These are phyloP conservation scores for Takashimella koratensis DNA, from an alignment of 1,284 basidiomycete species.

Conservation along the genomic window DNA sequence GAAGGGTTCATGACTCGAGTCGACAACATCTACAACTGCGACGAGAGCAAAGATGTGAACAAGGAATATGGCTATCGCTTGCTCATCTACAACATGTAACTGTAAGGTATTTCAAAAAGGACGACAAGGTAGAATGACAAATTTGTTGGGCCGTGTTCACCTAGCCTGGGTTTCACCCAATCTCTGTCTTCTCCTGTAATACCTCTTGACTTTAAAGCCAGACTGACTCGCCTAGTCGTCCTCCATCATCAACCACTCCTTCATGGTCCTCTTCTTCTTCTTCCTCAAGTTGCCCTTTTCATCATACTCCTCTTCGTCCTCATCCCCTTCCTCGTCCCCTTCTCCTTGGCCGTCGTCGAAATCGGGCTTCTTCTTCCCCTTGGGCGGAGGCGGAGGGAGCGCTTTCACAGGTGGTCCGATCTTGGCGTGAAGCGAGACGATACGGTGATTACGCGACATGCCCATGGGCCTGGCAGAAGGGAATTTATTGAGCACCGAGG, in stretches of 20 bases:
- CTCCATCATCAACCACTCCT: slow-evolving; percentile 47
- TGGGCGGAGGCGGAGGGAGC: slow-evolving; percentile 44
- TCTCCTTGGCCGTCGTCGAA: slow-evolving; percentile 4
- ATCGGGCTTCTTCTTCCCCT: slow-evolving; percentile 32
- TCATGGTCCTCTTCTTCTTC: slow-evolving; percentile 27
- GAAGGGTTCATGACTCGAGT: no score
- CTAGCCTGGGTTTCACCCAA: no score
- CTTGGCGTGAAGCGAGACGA: slow-evolving; percentile 40
- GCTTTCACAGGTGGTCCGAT: slow-evolving; percentile 44
- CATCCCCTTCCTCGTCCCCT: slow-evolving; percentile 34
- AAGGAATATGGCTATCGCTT: no score
- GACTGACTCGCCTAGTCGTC: no score
- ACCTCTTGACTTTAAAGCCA: no score
- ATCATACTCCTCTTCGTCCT: slow-evolving; percentile 35
- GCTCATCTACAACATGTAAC: no score
- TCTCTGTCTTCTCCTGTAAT: no score
- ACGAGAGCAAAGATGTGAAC: no score
- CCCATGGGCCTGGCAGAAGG: slow-evolving; percentile 36
- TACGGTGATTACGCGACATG: slow-evolving; percentile 39
- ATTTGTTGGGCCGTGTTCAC: no score
- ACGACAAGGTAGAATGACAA: no score
- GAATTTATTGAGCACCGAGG: slow-evolving; percentile 39
- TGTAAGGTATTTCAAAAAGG: no score
- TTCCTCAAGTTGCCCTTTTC: slow-evolving; percentile 29
- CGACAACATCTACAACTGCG: no score